Conservation (phyloP, 345 rosid species). For the Xanthoceras sorbifolium region DNA sequence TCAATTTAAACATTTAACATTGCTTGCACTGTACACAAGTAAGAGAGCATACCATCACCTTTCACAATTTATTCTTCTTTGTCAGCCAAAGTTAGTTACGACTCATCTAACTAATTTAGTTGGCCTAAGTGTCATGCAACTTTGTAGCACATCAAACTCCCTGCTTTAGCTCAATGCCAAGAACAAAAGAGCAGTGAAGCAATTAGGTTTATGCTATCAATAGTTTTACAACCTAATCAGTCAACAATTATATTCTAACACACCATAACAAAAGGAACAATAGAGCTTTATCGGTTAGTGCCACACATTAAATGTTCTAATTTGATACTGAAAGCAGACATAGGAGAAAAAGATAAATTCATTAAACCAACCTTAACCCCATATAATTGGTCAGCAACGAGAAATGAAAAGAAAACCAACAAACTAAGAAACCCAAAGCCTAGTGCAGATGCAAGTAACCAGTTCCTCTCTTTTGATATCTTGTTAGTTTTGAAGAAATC, state of each 20-base stretch:
- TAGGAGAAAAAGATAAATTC: neutral
- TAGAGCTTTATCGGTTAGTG: neutral
- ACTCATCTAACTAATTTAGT: too few species aligned
- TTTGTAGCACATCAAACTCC: neutral
- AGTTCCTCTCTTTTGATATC: conserved; percentile 43
- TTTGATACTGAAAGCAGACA: conserved; percentile 14
- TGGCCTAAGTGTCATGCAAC: too few species aligned
- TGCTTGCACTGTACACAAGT: too few species aligned
- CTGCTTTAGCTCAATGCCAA: neutral
- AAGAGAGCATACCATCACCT: too few species aligned
- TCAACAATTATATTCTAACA: neutral
- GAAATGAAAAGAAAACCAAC: conserved; percentile 54
- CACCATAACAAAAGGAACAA: neutral
- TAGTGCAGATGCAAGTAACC: conserved; percentile 64
- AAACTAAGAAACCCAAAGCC: conserved; percentile 59
- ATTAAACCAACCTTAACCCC: conserved; percentile 56
- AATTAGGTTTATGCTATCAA: neutral
- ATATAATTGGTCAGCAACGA: conserved; percentile 43
- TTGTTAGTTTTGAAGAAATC: conserved; percentile 39
- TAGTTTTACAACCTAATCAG: neutral
- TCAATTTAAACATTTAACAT: too few species aligned
- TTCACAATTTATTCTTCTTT: too few species aligned
- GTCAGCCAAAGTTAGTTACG: too few species aligned
- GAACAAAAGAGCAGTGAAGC: neutral
- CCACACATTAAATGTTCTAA: too few species aligned